Conservation (phyloP, 2,329 filamentous ascomycete genomes). For the Trichoderma afroharzianum region DNA sequence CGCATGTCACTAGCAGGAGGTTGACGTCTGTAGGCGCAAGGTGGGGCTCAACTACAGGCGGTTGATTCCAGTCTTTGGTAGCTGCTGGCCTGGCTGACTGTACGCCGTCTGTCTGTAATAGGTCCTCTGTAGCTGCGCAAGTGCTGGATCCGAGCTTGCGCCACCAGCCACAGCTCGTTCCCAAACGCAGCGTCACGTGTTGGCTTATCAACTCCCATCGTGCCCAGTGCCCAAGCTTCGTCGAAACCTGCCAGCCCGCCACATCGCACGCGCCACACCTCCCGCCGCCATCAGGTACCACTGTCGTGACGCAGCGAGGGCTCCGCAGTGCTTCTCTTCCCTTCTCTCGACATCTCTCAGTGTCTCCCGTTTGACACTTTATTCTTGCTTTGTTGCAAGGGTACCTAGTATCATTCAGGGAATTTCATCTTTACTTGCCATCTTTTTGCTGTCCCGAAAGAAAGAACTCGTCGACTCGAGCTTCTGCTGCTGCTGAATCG, state of each 20-base stretch:
- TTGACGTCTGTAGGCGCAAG: constrained; percentile 14
- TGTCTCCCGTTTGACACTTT: background rate
- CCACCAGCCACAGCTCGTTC: background rate
- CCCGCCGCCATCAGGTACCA: constrained; percentile 29
- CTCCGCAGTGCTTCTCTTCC: background rate
- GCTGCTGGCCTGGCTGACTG: background rate
- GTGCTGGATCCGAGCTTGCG: background rate
- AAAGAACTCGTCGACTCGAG: background rate
- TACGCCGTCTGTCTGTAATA: no score
- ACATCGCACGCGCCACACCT: background rate
- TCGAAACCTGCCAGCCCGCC: background rate
- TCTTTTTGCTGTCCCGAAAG: background rate
- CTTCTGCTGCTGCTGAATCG: constrained; percentile 7
- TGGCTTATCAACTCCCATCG: background rate
- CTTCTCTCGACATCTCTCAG: background rate
- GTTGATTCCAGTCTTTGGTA: background rate
- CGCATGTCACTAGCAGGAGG: constrained; percentile 4
- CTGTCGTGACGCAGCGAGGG: constrained; percentile 29
- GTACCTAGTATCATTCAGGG: no score
- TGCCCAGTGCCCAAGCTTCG: background rate
- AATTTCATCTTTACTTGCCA: background rate
- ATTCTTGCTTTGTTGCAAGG: background rate
- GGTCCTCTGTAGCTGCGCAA: background rate
- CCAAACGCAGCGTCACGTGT: background rate
- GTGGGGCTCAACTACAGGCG: constrained; percentile 13